phyloP scores from a whole-genome alignment of 305 asterid genomes.

The Rubia peregrina region DNA sequence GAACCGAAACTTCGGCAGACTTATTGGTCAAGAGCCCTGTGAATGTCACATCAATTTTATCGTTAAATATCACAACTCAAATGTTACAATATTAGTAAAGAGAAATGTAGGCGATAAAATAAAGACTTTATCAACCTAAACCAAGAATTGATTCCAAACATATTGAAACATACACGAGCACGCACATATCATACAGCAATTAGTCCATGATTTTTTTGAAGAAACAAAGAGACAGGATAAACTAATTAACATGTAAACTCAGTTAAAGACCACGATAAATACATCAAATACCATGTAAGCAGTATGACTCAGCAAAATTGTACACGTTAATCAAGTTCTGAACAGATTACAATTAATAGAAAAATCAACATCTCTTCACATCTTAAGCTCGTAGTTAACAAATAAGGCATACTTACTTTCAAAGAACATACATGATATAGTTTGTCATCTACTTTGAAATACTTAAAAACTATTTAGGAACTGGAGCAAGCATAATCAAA shows the following conservation, averaged over 20 bases:
- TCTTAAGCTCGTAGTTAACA: background rate
- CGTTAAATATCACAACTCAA: background rate
- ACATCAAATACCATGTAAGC: background rate
- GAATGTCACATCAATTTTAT: slow-evolving; percentile 9
- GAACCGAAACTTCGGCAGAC: slow-evolving; percentile 63
- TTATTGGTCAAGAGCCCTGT: slow-evolving; percentile 47
- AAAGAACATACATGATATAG: background rate
- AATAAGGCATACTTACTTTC: background rate
- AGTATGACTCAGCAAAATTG: slow-evolving; percentile 1
- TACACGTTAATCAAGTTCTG: background rate
- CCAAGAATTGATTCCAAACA: slow-evolving; percentile 1
- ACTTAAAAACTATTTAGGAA: background rate
- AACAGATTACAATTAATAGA: background rate
- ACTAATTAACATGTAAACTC: background rate
- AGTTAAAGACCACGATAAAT: background rate
- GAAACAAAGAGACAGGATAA: background rate
- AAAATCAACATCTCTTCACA: background rate
- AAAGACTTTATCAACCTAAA: background rate
- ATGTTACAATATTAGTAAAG: background rate
- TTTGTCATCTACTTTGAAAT: background rate
- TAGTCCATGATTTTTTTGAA: background rate
- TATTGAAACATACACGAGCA: background rate
- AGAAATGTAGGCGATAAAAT: background rate
- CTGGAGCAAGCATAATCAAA: background rate
- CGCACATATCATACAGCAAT: background rate